Conservation (phyloP, 2,329 filamentous ascomycete genomes). For the Colletotrichum paranaense region DNA sequence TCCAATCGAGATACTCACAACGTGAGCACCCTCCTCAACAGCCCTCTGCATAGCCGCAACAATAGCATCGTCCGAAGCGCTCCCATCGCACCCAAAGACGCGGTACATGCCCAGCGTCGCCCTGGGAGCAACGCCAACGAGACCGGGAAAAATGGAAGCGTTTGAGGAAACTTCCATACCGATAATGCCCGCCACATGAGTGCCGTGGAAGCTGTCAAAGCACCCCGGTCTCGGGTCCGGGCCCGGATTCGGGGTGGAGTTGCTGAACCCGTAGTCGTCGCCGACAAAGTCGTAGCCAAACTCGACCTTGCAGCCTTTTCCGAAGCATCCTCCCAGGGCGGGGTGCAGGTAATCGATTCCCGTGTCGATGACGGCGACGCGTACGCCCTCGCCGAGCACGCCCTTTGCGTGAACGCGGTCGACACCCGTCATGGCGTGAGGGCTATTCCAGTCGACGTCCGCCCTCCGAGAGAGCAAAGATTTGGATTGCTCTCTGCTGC, state of each 20-base stretch:
- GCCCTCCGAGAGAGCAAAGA: not conserved
- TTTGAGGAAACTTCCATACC: conserved; percentile 22
- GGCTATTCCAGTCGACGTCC: conserved; percentile 12
- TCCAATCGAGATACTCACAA: conserved; percentile 43
- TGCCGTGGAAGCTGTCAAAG: conserved; percentile 42
- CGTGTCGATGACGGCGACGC: conserved; percentile 27
- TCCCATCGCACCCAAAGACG: conserved; percentile 37
- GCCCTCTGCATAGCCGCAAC: conserved; percentile 42
- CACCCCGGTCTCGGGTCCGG: conserved; percentile 38
- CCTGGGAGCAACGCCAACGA: conserved; percentile 41
- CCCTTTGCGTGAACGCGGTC: conserved; percentile 23
- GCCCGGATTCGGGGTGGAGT: conserved; percentile 20
- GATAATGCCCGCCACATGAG: conserved; percentile 39
- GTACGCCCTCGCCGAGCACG: conserved; percentile 12
- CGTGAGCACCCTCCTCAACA: conserved; percentile 41
- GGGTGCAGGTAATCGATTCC: conserved; percentile 28
- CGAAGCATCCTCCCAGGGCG: conserved; percentile 22
- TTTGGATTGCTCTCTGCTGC: not conserved
- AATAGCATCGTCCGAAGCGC: conserved; percentile 37
- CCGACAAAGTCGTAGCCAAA: conserved; percentile 40
- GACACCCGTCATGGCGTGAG: conserved; percentile 26
- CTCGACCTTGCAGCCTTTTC: conserved; percentile 30
- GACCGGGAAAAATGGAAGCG: conserved; percentile 19
- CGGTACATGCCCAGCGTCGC: conserved; percentile 40
- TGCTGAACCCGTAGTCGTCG: conserved; percentile 27